A percentile compares a stretch with the other conserved stretches of the same genome.
Conservation (phyloP, 2,329 filamentous ascomycete species). For the Emergomyces pasteurianus region DNA sequence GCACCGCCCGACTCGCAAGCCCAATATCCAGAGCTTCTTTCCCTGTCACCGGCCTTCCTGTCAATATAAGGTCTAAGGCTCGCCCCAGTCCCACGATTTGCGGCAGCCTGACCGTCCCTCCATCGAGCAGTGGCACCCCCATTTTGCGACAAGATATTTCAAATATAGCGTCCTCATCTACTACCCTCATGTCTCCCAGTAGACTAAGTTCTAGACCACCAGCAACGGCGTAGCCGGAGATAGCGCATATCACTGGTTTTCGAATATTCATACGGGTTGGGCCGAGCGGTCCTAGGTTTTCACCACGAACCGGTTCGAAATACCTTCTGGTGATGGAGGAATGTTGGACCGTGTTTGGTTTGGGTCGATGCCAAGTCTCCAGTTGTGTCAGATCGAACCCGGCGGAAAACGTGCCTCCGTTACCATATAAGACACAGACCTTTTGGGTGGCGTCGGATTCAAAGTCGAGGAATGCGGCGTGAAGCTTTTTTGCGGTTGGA, state of each 20-base stretch:
- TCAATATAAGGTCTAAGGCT: slow-evolving; percentile 47
- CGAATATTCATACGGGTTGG: slow-evolving; percentile 38
- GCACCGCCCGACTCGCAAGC: slow-evolving; percentile 42
- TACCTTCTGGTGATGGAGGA: slow-evolving; percentile 10
- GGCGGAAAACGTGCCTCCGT: slow-evolving; percentile 40
- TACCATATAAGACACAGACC: slow-evolving; percentile 40
- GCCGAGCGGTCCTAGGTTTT: slow-evolving; percentile 40
- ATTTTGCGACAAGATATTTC: slow-evolving; percentile 45
- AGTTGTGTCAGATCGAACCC: slow-evolving; percentile 42
- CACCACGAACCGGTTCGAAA: slow-evolving; percentile 22
- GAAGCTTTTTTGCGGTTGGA: slow-evolving; percentile 37
- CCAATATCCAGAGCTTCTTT: slow-evolving; percentile 42
- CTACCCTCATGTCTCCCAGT: slow-evolving; percentile 42
- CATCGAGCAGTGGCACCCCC: slow-evolving; percentile 42
- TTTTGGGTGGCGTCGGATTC: slow-evolving; percentile 41
- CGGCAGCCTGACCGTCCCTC: slow-evolving; percentile 43
- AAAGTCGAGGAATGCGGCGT: slow-evolving; percentile 38
- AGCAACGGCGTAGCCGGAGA: slow-evolving; percentile 43
- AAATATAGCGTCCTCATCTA: slow-evolving; percentile 42
- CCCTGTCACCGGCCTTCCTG: slow-evolving; percentile 38
- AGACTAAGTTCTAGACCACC: slow-evolving; percentile 43
- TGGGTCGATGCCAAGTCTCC: slow-evolving; percentile 15
- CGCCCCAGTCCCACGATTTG: slow-evolving; percentile 41
- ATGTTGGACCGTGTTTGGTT: neutral
- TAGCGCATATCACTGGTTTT: slow-evolving; percentile 43